Conservation (phyloP, 192 early-diverging fungal genomes). For the Rhizophagus sp. region DNA sequence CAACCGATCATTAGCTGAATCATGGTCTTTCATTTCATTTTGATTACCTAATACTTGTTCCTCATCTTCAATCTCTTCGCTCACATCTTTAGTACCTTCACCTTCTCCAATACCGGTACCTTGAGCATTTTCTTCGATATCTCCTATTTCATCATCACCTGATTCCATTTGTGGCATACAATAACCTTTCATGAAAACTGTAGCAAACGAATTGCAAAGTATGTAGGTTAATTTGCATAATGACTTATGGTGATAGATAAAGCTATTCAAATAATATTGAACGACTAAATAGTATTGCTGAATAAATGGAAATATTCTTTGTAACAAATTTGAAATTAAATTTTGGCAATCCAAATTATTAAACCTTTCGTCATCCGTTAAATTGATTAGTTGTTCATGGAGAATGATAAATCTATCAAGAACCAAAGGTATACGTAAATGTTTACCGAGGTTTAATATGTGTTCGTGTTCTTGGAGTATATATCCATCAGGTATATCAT, state of each 20-base stretch:
- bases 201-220: slow-evolving; percentile 67
- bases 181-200: slow-evolving; percentile 82
- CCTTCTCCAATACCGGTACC: slow-evolving; percentile 94
- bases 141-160: slow-evolving; percentile 61
- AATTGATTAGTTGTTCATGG: not conserved
- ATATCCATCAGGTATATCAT: slow-evolving; percentile 50
- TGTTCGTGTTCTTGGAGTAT: slow-evolving; percentile 47
- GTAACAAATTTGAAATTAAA: slow-evolving; percentile 43
- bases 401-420: not conserved
- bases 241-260: slow-evolving; percentile 65
- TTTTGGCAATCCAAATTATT: not conserved
- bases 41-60: slow-evolving; percentile 92
- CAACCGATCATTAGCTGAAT: slow-evolving; percentile 48
- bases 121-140: slow-evolving; percentile 54
- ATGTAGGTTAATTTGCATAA: slow-evolving; percentile 73
- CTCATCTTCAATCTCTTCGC: slow-evolving; percentile 96
- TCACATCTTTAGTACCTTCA: slow-evolving; percentile 92
- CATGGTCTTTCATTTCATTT: slow-evolving; percentile 63
- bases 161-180: slow-evolving; percentile 74
- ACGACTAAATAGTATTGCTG: slow-evolving; percentile 64
- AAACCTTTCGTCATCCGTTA: slow-evolving; percentile 15
- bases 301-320: slow-evolving; percentile 55
- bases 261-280: slow-evolving; percentile 58
- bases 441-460: slow-evolving; percentile 33
- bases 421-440: slow-evolving; percentile 38